Evolutionary conservation across 1,139 yeast genomes (phyloP).

Genomic region (Candida buenavistaensis): DNA sequence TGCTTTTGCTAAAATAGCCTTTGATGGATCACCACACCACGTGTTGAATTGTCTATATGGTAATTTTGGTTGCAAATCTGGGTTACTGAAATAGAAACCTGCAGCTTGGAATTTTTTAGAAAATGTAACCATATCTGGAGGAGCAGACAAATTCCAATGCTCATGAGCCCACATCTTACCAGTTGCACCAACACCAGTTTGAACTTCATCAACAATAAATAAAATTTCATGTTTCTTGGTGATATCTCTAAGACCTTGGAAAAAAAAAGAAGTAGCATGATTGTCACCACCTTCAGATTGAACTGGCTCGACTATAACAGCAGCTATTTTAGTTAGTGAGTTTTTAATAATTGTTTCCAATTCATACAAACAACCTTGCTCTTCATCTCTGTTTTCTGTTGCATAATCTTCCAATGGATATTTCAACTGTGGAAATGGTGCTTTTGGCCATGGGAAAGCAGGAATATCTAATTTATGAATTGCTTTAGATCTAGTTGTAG

Average conservation of each 20-base stretch:
- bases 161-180: slow-evolving; percentile 77
- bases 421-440: slow-evolving; percentile 66
- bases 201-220: slow-evolving; percentile 71
- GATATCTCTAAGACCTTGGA: slow-evolving; percentile 65
- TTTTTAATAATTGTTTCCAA: slow-evolving; percentile 54
- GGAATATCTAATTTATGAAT: slow-evolving; percentile 76
- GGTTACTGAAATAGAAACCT: slow-evolving; percentile 71
- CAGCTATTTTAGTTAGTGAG: slow-evolving; percentile 56
- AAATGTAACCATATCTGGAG: slow-evolving; percentile 74
- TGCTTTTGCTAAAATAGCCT: slow-evolving; percentile 62
- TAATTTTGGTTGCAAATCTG: slow-evolving; percentile 57
- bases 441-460: slow-evolving; percentile 75
- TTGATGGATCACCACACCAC: slow-evolving; percentile 83
- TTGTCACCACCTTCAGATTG: slow-evolving; percentile 80
- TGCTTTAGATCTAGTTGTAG: slow-evolving; percentile 73
- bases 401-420: slow-evolving; percentile 61
- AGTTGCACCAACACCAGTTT: slow-evolving; percentile 74
- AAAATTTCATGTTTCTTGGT: slow-evolving; percentile 59
- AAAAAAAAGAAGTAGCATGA: slow-evolving; percentile 60
- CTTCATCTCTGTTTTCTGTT: slow-evolving; percentile 57
- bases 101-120: slow-evolving; percentile 80
- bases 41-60: slow-evolving; percentile 80
- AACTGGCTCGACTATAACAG: slow-evolving; percentile 69
- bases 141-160: slow-evolving; percentile 61
- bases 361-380: slow-evolving; percentile 55